Conservation (phyloP, 371 early-diverging fungal genomes). For the Zopfochytrium polystomum region DNA sequence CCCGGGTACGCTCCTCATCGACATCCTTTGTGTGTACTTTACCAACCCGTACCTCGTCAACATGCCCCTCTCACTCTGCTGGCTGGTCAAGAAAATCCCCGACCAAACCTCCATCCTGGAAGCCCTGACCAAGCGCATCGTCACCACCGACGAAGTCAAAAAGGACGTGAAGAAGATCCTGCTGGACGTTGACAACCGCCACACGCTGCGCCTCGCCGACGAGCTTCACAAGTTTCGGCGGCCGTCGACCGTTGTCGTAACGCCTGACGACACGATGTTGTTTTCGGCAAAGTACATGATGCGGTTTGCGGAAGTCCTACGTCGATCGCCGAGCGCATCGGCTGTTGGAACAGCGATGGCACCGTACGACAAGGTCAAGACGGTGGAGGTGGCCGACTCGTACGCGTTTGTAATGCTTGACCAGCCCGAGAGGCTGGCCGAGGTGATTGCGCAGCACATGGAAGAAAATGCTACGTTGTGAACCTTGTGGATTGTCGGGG, state of each 20-base stretch:
- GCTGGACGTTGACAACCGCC: neutral
- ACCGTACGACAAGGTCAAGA: neutral
- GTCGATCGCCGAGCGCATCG: neutral
- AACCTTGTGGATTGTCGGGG: too few species aligned
- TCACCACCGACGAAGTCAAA: neutral
- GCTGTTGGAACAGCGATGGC: neutral
- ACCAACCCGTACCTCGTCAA: neutral
- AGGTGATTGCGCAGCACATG: constrained; percentile 2
- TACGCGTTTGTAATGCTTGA: constrained; percentile 11
- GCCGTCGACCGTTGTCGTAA: neutral
- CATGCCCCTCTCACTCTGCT: neutral
- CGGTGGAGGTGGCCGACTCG: neutral
- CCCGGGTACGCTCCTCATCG: neutral
- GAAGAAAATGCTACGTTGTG: neutral
- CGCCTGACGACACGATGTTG: constrained; percentile 2
- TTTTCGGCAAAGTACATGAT: neutral
- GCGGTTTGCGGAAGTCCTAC: neutral
- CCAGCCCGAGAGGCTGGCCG: neutral
- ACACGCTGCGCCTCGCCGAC: constrained; percentile 1
- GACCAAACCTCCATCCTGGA: neutral
- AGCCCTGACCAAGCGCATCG: neutral
- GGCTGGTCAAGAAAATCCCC: neutral
- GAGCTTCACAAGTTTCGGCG: neutral
- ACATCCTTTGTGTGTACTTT: neutral
- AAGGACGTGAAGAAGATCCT: constrained; percentile 3